Conservation (phyloP, 257 asterid genomes). For the Solanum virginianum region DNA sequence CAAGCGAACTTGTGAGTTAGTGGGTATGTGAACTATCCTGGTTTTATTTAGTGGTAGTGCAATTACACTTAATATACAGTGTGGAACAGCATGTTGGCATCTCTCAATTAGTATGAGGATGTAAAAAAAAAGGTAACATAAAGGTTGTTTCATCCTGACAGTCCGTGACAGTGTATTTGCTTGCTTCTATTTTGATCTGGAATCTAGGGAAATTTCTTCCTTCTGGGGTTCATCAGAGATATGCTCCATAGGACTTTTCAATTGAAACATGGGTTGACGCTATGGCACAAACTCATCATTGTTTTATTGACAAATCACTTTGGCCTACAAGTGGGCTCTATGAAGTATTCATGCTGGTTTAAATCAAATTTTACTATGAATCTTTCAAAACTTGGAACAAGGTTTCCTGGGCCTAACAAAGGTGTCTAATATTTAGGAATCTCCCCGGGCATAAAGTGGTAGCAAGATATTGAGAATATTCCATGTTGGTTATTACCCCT, state of each 20-base stretch:
- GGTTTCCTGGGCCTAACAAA: neutral
- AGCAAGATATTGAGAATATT: neutral
- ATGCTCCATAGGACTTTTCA: neutral
- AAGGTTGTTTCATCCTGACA: neutral
- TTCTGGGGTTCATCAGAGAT: neutral
- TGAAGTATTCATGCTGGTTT: neutral
- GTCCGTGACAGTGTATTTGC: neutral
- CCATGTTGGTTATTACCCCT: neutral
- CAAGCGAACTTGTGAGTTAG: slow-evolving; percentile 49
- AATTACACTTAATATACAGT: neutral
- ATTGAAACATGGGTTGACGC: neutral
- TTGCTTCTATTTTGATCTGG: neutral
- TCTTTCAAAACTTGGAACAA: neutral
- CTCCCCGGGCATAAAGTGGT: neutral
- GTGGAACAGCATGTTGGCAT: neutral
- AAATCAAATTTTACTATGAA: neutral
- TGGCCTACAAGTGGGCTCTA: neutral
- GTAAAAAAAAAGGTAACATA: no score
- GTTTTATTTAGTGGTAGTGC: neutral
- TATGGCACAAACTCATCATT: neutral
- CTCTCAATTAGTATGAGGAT: neutral
- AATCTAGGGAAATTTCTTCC: neutral
- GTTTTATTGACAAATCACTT: neutral
- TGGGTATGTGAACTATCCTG: slow-evolving; percentile 36
- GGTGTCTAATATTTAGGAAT: neutral